Conservation (phyloP, 306 rosid genomes). For the Luffa aegyptiaca region DNA sequence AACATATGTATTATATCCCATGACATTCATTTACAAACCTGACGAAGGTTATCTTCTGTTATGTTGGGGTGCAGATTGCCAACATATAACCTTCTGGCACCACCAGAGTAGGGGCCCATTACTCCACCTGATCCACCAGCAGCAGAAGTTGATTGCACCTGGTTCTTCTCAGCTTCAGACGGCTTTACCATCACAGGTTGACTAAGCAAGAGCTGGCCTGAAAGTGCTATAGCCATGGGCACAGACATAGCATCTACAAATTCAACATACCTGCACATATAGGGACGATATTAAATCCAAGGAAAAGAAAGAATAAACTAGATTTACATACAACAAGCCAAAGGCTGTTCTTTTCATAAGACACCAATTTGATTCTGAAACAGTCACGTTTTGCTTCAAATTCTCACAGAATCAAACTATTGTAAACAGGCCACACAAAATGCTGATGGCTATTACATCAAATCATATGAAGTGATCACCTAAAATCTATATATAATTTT, state of each 20-base stretch:
- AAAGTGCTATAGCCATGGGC: constrained; percentile 97
- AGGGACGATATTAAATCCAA: not conserved
- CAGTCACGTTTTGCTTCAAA: not conserved
- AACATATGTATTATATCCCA: not conserved
- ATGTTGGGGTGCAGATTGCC: constrained; percentile 85
- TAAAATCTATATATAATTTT: not conserved
- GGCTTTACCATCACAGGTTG: constrained; percentile 99
- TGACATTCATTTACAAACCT: constrained; percentile 33
- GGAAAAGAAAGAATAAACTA: not conserved
- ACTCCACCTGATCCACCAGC: constrained; percentile 43
- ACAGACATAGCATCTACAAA: constrained; percentile 94
- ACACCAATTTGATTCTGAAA: not conserved
- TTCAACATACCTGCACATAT: constrained; percentile 68
- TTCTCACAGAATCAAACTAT: not conserved
- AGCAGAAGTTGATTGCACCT: constrained; percentile 73
- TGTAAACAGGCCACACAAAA: not conserved
- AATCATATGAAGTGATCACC: not conserved
- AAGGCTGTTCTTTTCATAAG: not conserved
- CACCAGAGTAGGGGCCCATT: constrained; percentile 87
- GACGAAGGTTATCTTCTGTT: constrained; percentile 80
- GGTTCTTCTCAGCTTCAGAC: constrained; percentile 98
- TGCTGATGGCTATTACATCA: not conserved
- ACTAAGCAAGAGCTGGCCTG: constrained; percentile 83
- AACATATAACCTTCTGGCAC: constrained; percentile 88
- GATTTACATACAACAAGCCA: constrained; percentile 3